phyloP scores from a whole-genome alignment of 345 rosid genomes.

The Citrus reticulata region DNA sequence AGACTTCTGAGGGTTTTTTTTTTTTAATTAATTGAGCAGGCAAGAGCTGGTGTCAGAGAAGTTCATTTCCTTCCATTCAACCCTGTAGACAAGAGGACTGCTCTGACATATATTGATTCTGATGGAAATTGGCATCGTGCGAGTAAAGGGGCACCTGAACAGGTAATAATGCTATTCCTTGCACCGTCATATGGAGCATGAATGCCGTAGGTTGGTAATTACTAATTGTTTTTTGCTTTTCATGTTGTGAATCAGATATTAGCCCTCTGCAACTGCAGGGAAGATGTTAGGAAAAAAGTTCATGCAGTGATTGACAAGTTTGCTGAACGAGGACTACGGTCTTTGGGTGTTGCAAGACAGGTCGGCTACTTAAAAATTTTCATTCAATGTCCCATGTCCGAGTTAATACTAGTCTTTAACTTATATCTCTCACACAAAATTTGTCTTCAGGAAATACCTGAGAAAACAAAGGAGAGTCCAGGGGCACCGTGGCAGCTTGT shows the following conservation, averaged over 20 bases:
- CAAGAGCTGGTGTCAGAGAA: conserved; percentile 75
- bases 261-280: conserved; percentile 67
- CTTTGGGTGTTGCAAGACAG: conserved; percentile 92
- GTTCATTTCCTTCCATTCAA: conserved; percentile 88
- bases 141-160: conserved; percentile 96
- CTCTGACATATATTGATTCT: conserved; percentile 73
- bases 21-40: conserved; percentile 32
- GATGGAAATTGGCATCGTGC: conserved; percentile 78
- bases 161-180: conserved; percentile 35
- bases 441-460: conserved; percentile 71
- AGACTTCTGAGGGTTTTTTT: background rate
- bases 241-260: conserved; percentile 44
- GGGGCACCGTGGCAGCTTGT: conserved; percentile 89
- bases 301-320: conserved; percentile 77
- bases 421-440: background rate
- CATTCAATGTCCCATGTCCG: background rate
- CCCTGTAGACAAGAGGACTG: conserved; percentile 91
- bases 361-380: conserved; percentile 24
- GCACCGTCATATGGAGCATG: background rate
- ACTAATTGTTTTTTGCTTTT: conserved; percentile 1
- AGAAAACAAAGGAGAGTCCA: conserved; percentile 60
- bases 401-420: background rate
- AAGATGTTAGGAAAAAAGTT: conserved; percentile 67
- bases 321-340: conserved; percentile 93
- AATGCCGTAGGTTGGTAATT: background rate